These are phyloP conservation scores for Globisporangium sylvaticum DNA, from an alignment of 352 stramenopile species.

Conservation along the genomic window DNA sequence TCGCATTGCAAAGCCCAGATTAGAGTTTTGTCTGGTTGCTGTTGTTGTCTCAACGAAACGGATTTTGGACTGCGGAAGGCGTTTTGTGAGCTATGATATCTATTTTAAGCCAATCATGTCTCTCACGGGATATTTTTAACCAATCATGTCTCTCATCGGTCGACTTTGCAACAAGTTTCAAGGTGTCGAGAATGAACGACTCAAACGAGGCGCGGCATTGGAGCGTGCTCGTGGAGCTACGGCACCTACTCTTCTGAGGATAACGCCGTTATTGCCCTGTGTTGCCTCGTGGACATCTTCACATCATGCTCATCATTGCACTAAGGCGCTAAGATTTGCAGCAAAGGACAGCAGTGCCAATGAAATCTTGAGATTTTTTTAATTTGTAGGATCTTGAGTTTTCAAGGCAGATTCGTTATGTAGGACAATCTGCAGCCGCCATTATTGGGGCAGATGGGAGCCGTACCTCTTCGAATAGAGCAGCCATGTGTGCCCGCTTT, in stretches of 20 bases:
- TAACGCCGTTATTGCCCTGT: too few species aligned
- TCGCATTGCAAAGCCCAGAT: not conserved
- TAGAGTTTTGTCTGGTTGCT: not conserved
- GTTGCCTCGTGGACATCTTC: too few species aligned
- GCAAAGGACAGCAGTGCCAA: too few species aligned
- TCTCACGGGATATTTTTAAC: not conserved
- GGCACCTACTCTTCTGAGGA: too few species aligned
- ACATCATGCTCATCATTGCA: too few species aligned
- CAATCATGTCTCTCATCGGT: not conserved
- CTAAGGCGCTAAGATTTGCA: too few species aligned
- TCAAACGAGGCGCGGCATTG: too few species aligned
- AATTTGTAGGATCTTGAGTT: too few species aligned
- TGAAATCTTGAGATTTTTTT: too few species aligned
- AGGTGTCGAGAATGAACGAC: too few species aligned
- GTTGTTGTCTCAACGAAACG: constrained; percentile 1
- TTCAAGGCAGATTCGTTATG: not conserved
- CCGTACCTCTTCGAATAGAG: not conserved
- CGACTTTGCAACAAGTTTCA: not conserved
- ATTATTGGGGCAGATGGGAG: not conserved
- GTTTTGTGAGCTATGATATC: not conserved
- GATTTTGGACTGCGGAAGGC: not conserved
- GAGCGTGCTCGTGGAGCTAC: too few species aligned
- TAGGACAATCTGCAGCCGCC: not conserved
- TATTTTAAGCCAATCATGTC: constrained; percentile 6
- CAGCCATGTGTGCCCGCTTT: not conserved